A percentile compares a stretch with the other conserved stretches of the same genome.
Evolutionary conservation across 345 rosid genomes (phyloP).

Genomic region (Ricinus communis): DNA sequence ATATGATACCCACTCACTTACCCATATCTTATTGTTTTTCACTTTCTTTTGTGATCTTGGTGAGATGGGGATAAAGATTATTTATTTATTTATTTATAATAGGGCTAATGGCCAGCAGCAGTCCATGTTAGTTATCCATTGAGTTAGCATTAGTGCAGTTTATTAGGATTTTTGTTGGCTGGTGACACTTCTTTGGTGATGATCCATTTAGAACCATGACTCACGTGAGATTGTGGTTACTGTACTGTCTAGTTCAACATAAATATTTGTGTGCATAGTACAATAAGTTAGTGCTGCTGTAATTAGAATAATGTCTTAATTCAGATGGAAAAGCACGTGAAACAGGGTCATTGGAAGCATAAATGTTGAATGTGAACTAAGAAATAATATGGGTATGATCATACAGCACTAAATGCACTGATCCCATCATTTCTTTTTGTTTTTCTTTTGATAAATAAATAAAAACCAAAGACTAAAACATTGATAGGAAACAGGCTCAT

Average conservation of each 20-base stretch:
- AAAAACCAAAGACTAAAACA: neutral
- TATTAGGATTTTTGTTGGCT: neutral
- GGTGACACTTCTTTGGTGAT: too few species aligned
- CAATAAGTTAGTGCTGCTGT: too few species aligned
- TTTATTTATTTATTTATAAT: neutral
- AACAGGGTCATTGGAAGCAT: neutral
- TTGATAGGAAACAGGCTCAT: constrained; percentile 2
- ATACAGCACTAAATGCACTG: too few species aligned
- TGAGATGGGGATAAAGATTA: too few species aligned
- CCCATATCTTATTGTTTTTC: neutral
- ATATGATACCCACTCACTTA: constrained; percentile 8
- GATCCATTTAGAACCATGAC: too few species aligned
- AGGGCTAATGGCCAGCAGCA: neutral
- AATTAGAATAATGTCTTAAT: neutral
- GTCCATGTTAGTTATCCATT: constrained; percentile 1
- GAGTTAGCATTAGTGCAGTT: neutral
- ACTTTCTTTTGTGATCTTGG: neutral
- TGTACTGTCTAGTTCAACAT: too few species aligned
- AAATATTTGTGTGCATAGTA: too few species aligned
- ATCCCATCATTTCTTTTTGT: too few species aligned
- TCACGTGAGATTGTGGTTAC: too few species aligned
- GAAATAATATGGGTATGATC: too few species aligned
- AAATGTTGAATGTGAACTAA: neutral
- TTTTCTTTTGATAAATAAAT: too few species aligned
- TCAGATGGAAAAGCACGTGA: neutral